phyloP scores from a whole-genome alignment of 2,329 filamentous ascomycete species.

The Ascochyta pisi region DNA sequence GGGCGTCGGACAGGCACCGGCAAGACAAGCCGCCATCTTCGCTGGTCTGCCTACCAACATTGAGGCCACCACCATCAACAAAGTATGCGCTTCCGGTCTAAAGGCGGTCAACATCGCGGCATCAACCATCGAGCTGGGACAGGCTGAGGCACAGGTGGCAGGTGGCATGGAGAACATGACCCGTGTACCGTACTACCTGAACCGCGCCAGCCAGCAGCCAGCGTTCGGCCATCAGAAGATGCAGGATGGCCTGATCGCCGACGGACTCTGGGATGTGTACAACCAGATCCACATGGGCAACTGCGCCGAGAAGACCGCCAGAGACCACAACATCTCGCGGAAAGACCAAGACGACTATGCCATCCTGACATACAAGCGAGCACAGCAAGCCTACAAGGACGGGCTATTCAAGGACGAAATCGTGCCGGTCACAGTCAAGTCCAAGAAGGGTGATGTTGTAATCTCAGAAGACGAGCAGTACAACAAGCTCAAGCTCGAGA shows the following conservation, averaged over 20 bases:
- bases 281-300: conserved; percentile 98
- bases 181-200: conserved; percentile 87
- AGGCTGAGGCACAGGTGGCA: conserved; percentile 86
- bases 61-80: conserved; percentile 94
- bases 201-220: conserved; percentile 80
- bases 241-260: conserved; percentile 91
- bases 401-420: conserved; percentile 89
- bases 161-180: conserved; percentile 99
- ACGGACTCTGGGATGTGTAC: conserved; percentile 95
- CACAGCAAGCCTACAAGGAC: conserved; percentile 86
- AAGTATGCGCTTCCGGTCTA: conserved; percentile 94
- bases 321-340: conserved; percentile 80
- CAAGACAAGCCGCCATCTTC: conserved; percentile 87
- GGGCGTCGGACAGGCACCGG: conserved; percentile 85
- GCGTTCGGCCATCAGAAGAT: conserved; percentile 86
- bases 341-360: conserved; percentile 92
- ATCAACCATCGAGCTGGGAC: conserved; percentile 91
- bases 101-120: conserved; percentile 91
- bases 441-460: conserved; percentile 78
- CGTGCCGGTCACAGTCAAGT: conserved; percentile 82
- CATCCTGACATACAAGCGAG: conserved; percentile 85
- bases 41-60: conserved; percentile 81
- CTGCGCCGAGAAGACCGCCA: conserved; percentile 92
- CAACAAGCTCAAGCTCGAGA: conserved; percentile 84
- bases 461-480: conserved; percentile 89